Percentiles rank a stretch among this genome's conserved stretches.
phyloP scores from a whole-genome alignment of 2,329 filamentous ascomycete species.

The Xylariaceae sp. region DNA sequence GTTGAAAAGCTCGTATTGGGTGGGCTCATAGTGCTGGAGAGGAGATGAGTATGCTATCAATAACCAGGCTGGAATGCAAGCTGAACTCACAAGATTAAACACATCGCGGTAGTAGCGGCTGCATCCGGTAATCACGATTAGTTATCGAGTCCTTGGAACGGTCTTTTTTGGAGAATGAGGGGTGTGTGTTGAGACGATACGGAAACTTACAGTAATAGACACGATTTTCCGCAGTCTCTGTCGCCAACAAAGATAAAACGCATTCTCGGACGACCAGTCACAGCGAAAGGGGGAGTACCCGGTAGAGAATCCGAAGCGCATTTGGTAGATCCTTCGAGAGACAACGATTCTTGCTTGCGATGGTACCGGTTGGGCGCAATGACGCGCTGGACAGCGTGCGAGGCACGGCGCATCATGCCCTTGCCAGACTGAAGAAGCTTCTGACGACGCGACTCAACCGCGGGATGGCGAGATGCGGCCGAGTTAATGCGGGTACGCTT shows the following conservation, averaged over 20 bases:
- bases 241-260: conserved; percentile 28
- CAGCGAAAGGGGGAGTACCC: conserved; percentile 11
- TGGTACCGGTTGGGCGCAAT: conserved; percentile 5
- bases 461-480: conserved; percentile 1
- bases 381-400: conserved; percentile 13
- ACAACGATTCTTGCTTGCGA: neutral
- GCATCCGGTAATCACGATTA: no score
- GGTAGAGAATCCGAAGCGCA: conserved; percentile 2
- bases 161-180: no score
- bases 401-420: conserved; percentile 16
- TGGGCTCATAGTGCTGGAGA: conserved; percentile 16
- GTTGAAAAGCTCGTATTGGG: conserved; percentile 25
- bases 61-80: neutral
- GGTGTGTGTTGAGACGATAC: no score
- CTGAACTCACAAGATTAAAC: conserved; percentile 16
- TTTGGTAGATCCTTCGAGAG: conserved; percentile 1
- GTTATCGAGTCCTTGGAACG: no score
- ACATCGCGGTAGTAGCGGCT: conserved; percentile 25
- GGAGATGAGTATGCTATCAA: neutral
- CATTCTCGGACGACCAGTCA: conserved; percentile 20
- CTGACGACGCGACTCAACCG: conserved; percentile 8
- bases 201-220: conserved; percentile 23
- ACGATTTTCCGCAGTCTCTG: conserved; percentile 25
- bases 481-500: conserved; percentile 18
- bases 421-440: conserved; percentile 10